Base-by-base conservation (phyloP, 2,329 filamentous ascomycete species). In the Aspergillus pseudoterreus region DNA sequence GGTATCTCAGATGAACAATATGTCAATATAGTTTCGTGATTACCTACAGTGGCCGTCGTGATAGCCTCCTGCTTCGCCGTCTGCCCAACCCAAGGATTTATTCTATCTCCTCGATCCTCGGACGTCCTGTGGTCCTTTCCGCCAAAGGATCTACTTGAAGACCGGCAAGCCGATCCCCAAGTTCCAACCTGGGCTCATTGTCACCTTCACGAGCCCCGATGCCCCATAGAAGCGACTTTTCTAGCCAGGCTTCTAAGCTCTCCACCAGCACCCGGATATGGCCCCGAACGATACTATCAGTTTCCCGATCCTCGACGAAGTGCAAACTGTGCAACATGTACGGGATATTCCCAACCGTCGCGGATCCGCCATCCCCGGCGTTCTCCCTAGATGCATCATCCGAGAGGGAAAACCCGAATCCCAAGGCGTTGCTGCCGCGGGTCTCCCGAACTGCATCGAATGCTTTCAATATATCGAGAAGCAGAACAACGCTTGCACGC, bases 21-120 rank as follows among this genome's bases (percentile, higher is more conserved):
- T n/a, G 35, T 38, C 6, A 38, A 38, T n/a, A 22, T 22, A 22
- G 6, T 22, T 22, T 22, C 22, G 22, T 22, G 6, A 22, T 22
- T 6, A 22, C 22, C 22, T 6, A 5, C 6, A 1, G 22, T 22
- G 22, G 1, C 22, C 6, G 22, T 22, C 2, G 22, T 22, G 22
- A 22, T 22, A 22, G 35, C 15, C 6, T 38, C 35, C 15, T 17
- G 14, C 35, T 38, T 43, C 17, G 27, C 10, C 27, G 27, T 30
- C 27, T 30, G 6, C 10, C 27, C 6, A 30, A 19, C 17, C 11
- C 11, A 27, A 30, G 15, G 8, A 38, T 35, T 27, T 53, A 74
- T 52, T 75, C 73, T 56, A 75, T 73, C 57, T 75, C 73, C 49
- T 75, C 70, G 47, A 75, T 75, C 21, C 63, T 63, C 1, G 70